Evolutionary conservation across 441 rosid genomes (phyloP).

Genomic region (Francoa sonchifolia): DNA sequence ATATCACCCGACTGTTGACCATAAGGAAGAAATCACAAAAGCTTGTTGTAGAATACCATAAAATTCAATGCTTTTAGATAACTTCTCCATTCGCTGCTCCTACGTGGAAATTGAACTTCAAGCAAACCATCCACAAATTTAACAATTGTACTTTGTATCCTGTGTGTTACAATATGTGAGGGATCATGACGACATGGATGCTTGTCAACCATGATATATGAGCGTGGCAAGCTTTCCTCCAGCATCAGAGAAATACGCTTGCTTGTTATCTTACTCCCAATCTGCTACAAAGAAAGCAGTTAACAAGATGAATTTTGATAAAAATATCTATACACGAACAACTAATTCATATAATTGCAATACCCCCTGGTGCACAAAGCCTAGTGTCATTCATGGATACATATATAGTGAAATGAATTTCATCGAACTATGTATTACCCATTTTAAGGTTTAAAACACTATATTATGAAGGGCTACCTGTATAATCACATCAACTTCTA

Average conservation of each 20-base stretch:
- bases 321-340: too few species aligned
- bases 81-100: constrained; percentile 31
- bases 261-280: constrained; percentile 90
- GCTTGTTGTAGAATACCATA: constrained; percentile 38
- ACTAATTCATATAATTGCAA: too few species aligned
- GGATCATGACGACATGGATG: constrained; percentile 94
- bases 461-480: constrained; percentile 45
- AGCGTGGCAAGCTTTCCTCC: constrained; percentile 54
- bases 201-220: constrained; percentile 68
- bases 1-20: too few species aligned
- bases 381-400: too few species aligned
- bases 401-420: too few species aligned
- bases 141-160: constrained; percentile 62
- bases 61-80: constrained; percentile 43
- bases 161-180: constrained; percentile 84
- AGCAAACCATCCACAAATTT: constrained; percentile 53
- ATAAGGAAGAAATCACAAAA: too few species aligned
- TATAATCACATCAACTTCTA: constrained; percentile 59
- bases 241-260: constrained; percentile 72
- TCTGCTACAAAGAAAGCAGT: constrained; percentile 31
- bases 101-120: constrained; percentile 28
- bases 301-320: constrained; percentile 16
- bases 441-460: constrained; percentile 3
- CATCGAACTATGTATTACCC: too few species aligned
- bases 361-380: too few species aligned